Conservation (phyloP, 2,329 filamentous ascomycete genomes). For the Fusarium chuoi region DNA sequence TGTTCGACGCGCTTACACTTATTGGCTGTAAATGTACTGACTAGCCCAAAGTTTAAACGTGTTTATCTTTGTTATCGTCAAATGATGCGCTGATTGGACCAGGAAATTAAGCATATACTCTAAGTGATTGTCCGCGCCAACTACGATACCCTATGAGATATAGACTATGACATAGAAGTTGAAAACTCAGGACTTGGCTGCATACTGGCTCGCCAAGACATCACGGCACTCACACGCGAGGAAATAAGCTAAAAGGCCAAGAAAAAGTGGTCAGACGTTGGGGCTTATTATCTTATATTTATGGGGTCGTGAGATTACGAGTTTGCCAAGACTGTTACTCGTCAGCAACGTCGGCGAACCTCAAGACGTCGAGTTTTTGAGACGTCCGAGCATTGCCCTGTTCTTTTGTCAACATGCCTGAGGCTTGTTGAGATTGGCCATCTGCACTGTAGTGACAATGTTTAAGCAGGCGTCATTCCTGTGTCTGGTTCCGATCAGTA, state of each 20-base stretch:
- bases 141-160: background rate
- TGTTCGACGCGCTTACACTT: too few relatives aligned
- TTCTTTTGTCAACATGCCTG: too few relatives aligned
- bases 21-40: accelerated
- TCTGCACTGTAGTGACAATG: too few relatives aligned
- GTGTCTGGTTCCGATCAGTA: background rate
- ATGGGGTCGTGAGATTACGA: background rate
- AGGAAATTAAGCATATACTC: too few relatives aligned
- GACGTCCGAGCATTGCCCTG: background rate
- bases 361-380: accelerated
- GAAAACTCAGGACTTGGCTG: background rate
- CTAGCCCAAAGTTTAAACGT: background rate
- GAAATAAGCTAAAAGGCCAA: background rate
- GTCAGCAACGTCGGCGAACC: background rate
- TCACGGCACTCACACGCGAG: too few relatives aligned
- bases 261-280: background rate
- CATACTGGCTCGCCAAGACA: background rate
- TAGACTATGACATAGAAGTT: too few relatives aligned
- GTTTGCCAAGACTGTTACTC: background rate
- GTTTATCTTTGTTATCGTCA: accelerated
- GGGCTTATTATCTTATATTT: background rate
- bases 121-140: accelerated
- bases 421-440: too few relatives aligned
- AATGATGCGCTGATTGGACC: accelerated
- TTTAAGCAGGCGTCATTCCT: background rate